A percentile compares a stretch with the other conserved stretches of the same genome.
These are phyloP conservation scores for Plicaturopsis crispa DNA, from an alignment of 768 basidiomycete genomes.

Conservation along the genomic window DNA sequence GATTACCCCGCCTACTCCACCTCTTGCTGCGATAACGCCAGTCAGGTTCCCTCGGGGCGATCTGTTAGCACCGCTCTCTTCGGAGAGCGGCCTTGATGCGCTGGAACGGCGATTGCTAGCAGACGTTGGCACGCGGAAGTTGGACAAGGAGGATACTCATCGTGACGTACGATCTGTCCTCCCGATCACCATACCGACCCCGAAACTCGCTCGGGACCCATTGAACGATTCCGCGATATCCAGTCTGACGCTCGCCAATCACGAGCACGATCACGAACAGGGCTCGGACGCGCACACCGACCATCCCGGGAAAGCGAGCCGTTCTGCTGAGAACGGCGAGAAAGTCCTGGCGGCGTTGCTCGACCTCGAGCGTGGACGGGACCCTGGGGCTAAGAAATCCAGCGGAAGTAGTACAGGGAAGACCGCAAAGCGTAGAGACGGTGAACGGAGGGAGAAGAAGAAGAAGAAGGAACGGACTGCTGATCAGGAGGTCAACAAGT, in stretches of 20 bases:
- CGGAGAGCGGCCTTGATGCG: slow-evolving; percentile 62
- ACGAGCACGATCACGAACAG: slow-evolving; percentile 5
- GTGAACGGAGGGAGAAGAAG: slow-evolving; percentile 20
- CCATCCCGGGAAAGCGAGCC: slow-evolving; percentile 17
- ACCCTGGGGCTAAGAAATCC: slow-evolving; percentile 11
- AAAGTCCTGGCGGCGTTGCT: neutral
- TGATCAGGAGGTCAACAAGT: slow-evolving; percentile 27
- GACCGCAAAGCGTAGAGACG: slow-evolving; percentile 16
- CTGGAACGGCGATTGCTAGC: slow-evolving; percentile 60
- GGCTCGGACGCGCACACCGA: slow-evolving; percentile 25
- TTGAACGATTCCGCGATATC: slow-evolving; percentile 41
- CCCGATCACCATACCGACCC: slow-evolving; percentile 29
- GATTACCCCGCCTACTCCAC: slow-evolving; percentile 43
- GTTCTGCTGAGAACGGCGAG: slow-evolving; percentile 19
- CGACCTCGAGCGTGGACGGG: too few relatives aligned
- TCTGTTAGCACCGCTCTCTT: slow-evolving; percentile 10
- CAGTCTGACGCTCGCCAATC: slow-evolving; percentile 31
- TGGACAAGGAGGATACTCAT: slow-evolving; percentile 16
- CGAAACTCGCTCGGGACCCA: neutral
- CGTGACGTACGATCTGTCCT: slow-evolving; percentile 24
- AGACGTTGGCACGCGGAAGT: slow-evolving; percentile 63
- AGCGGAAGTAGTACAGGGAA: slow-evolving; percentile 14
- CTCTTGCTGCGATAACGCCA: slow-evolving; percentile 34
- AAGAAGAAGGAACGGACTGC: slow-evolving; percentile 14
- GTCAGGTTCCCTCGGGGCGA: slow-evolving; percentile 19